Evolutionary conservation across 768 basidiomycete genomes (phyloP), one percentile per base, ranked within the genome.

Genomic region (Inosperma sp.): DNA sequence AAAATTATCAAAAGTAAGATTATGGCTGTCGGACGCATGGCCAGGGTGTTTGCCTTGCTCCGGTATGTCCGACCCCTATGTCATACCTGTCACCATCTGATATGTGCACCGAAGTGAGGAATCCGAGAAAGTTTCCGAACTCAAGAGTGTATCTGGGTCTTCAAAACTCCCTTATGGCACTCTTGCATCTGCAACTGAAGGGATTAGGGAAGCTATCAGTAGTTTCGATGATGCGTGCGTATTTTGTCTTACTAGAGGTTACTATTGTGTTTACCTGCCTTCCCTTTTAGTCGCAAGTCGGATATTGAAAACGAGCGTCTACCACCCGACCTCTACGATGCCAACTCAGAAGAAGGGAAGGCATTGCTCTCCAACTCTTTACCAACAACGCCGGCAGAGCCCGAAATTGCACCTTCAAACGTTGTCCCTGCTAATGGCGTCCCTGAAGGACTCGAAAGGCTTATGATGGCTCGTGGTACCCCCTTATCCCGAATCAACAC

Each of bases 301-400:
- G 96, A 98, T 74, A 97, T 98, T 58, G 95, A 98, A 71, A 98
- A 98, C 70, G 96, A 99, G 69, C 86, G 93, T 27, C 75, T 98
- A n/a, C 96, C 95, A 2, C 95, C 95, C 2, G 93, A 97, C 13
- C 77, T 99, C 14, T 87, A 92, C 65, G 94, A 97, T 62, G 85
- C 83, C 5, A 72, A 78, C 55, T 84, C 82, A 8, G 80, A 80
- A 56, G 83, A 87, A 68, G 85, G 83, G 49, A 82, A 79, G 56
- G 81, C 84, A 6, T 79, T 83, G 55, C 61, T 88, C 30, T 71
- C 60, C 33, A 62, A 62, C 9, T 67, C 76, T 1, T 65, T 73
- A 14, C 86, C 88, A 0, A 69, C 75, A 9, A 79, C 83, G 0
- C 81, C 86, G 1, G 70, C 70, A 9, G 86, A 83, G 37, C 65